These are phyloP conservation scores for Trametes maxima DNA, from an alignment of 768 basidiomycete species.

Conservation along the genomic window DNA sequence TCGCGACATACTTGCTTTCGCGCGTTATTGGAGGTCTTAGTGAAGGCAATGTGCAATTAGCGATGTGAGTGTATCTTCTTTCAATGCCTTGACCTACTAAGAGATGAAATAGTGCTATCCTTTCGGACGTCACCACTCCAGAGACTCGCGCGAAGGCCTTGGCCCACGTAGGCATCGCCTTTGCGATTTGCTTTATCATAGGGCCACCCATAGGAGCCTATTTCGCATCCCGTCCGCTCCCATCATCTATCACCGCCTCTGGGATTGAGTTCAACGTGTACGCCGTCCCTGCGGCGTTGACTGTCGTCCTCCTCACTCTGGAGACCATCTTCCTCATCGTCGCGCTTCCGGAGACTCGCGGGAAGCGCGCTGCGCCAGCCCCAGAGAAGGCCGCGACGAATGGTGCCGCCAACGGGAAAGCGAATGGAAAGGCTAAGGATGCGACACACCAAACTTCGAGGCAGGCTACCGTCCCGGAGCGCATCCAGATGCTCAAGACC, in stretches of 20 bases:
- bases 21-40: slow-evolving; percentile 90
- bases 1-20: slow-evolving; percentile 87
- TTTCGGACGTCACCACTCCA: slow-evolving; percentile 87
- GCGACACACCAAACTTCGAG: slow-evolving; percentile 12
- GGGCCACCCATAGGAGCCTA: slow-evolving; percentile 96
- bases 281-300: slow-evolving; percentile 85
- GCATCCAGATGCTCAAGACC: slow-evolving; percentile 56
- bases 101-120: slow-evolving; percentile 67
- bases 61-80: slow-evolving; percentile 64
- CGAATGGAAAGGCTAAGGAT: slow-evolving; percentile 26
- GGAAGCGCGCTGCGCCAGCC: slow-evolving; percentile 37
- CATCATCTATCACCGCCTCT: slow-evolving; percentile 52
- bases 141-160: slow-evolving; percentile 82
- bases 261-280: slow-evolving; percentile 83
- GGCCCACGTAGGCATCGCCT: slow-evolving; percentile 93
- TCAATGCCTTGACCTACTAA: neutral
- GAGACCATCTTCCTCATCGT: slow-evolving; percentile 81
- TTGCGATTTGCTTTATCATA: slow-evolving; percentile 91
- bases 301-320: slow-evolving; percentile 69
- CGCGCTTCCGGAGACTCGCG: slow-evolving; percentile 86
- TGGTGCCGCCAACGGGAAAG: slow-evolving; percentile 28
- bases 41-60: slow-evolving; percentile 97
- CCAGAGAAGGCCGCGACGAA: slow-evolving; percentile 26
- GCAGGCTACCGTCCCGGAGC: slow-evolving; percentile 41
- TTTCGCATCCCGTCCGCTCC: slow-evolving; percentile 86